Evolutionary conservation across 2,329 filamentous ascomycete species (phyloP).

Genomic region (Pseudocercospora crystallina): DNA sequence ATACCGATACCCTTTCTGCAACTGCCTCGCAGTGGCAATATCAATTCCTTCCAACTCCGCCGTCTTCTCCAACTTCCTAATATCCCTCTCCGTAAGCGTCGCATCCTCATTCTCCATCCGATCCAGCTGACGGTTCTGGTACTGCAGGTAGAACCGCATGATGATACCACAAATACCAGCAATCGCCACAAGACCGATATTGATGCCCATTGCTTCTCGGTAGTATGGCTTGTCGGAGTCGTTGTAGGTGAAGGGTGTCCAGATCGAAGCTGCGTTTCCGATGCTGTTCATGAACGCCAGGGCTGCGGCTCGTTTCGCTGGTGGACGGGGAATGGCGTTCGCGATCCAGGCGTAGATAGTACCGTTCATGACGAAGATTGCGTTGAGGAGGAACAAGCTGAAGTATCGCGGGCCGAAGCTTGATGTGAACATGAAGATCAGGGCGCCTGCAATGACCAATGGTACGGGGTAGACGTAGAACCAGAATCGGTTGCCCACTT

Average conservation of each 20-base stretch:
- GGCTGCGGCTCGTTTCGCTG: conserved; percentile 70
- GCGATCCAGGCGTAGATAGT: conserved; percentile 70
- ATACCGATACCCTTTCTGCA: conserved; percentile 59
- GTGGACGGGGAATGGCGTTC: conserved; percentile 72
- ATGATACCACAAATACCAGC: conserved; percentile 31
- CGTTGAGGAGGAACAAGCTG: conserved; percentile 55
- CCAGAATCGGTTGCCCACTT: conserved; percentile 49
- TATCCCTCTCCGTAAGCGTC: conserved; percentile 48
- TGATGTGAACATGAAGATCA: conserved; percentile 56
- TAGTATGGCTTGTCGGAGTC: conserved; percentile 29
- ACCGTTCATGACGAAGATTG: conserved; percentile 55
- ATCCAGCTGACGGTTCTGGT: conserved; percentile 53
- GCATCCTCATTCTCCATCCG: conserved; percentile 51
- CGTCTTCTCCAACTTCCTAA: conserved; percentile 50
- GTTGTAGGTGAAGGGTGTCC: conserved; percentile 43
- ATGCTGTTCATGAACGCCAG: conserved; percentile 75
- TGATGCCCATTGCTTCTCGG: conserved; percentile 35
- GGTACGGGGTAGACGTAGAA: conserved; percentile 55
- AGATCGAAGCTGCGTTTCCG: conserved; percentile 68
- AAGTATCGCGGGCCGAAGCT: conserved; percentile 57
- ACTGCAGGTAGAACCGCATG: conserved; percentile 32
- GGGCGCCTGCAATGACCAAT: conserved; percentile 51
- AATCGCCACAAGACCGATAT: conserved; percentile 31
- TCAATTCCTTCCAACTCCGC: conserved; percentile 54
- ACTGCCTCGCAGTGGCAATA: conserved; percentile 47